Percentiles rank a stretch among this genome's conserved stretches.
Evolutionary conservation across 805 yeast genomes (phyloP).

Genomic region (Metschnikowia arizonensis): DNA sequence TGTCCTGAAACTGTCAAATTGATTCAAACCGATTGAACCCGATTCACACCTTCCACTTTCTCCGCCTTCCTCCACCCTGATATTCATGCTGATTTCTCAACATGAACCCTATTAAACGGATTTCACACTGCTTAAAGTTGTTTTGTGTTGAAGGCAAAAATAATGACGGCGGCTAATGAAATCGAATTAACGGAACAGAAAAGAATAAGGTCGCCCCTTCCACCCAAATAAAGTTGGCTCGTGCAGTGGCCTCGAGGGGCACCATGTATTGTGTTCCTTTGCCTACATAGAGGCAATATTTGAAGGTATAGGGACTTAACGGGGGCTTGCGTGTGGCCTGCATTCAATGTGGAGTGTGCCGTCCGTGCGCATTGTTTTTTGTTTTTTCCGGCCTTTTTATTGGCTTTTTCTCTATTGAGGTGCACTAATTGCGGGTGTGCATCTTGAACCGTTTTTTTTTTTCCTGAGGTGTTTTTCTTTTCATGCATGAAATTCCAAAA

Average conservation of each 20-base stretch:
- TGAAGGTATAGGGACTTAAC: background rate
- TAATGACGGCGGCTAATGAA: too few relatives aligned
- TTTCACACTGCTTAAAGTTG: too few relatives aligned
- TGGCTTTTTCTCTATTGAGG: background rate
- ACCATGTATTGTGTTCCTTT: background rate
- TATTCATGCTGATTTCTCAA: too few relatives aligned
- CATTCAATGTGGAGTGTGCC: background rate
- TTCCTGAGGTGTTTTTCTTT: background rate
- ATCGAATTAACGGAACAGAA: too few relatives aligned
- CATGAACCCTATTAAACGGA: too few relatives aligned
- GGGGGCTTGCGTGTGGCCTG: background rate
- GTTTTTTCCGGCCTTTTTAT: background rate
- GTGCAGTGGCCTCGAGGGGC: background rate
- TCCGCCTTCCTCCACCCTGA: too few relatives aligned
- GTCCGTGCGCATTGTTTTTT: background rate
- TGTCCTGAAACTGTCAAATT: too few relatives aligned
- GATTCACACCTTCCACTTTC: too few relatives aligned
- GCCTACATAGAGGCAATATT: background rate
- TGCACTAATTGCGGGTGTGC: background rate
- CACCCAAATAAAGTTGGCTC: background rate
- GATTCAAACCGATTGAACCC: too few relatives aligned
- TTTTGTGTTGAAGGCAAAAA: too few relatives aligned
- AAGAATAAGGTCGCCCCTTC: background rate
- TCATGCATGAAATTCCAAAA: slow-evolving; percentile 1
- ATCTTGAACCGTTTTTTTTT: background rate